These are phyloP conservation scores for Lignosus rhinocerotis DNA, from an alignment of 1,284 basidiomycete species.

Conservation along the genomic window DNA sequence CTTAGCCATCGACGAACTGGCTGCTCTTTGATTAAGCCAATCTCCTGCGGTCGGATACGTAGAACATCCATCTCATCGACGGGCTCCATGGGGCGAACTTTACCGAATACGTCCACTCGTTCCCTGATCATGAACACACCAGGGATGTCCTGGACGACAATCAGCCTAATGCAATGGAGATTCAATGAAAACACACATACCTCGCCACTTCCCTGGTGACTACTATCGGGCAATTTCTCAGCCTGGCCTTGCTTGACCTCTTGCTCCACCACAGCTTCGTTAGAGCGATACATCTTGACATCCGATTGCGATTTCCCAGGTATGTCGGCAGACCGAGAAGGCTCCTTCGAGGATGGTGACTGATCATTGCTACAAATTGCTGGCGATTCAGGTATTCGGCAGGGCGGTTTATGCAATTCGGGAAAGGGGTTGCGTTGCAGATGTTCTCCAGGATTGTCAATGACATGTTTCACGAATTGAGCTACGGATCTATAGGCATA, in stretches of 20 bases:
- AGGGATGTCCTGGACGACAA: constrained; percentile 28
- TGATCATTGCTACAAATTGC: constrained; percentile 11
- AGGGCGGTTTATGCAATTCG: constrained; percentile 38
- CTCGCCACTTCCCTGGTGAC: not conserved
- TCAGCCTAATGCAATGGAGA: not conserved
- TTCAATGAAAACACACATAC: not conserved
- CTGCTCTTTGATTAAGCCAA: constrained; percentile 70
- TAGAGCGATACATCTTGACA: constrained; percentile 34
- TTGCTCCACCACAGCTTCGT: constrained; percentile 32
- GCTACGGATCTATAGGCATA: constrained; percentile 60
- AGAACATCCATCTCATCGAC: constrained; percentile 67
- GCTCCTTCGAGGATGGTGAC: not conserved
- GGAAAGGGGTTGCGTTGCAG: constrained; percentile 48
- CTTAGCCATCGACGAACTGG: constrained; percentile 57
- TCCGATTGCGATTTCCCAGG: constrained; percentile 21
- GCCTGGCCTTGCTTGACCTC: constrained; percentile 27
- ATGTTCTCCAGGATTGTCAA: constrained; percentile 37
- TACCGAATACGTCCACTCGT: constrained; percentile 78
- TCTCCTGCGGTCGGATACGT: constrained; percentile 55
- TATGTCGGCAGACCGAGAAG: not conserved
- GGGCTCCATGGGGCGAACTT: constrained; percentile 78
- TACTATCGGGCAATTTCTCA: constrained; percentile 7
- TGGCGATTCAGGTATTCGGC: constrained; percentile 25
- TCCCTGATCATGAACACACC: constrained; percentile 75
- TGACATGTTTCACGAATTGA: constrained; percentile 57